Percentiles rank a stretch among this genome's conserved stretches.
Conservation (phyloP, 768 basidiomycete genomes). For the Serendipita sp. region DNA sequence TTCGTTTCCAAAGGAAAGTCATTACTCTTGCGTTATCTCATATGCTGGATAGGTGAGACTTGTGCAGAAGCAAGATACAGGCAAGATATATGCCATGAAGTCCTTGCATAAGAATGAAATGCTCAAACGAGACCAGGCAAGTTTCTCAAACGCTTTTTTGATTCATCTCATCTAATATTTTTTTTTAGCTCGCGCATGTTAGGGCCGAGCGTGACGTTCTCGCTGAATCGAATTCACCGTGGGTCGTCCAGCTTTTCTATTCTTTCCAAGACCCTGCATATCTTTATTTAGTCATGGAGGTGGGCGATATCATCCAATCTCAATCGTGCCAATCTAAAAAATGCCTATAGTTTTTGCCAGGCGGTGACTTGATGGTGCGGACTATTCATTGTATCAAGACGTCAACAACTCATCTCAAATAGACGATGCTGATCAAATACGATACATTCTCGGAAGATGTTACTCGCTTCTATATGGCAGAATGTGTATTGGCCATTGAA, state of each 20-base stretch:
- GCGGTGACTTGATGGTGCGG: slow-evolving; percentile 76
- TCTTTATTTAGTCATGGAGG: slow-evolving; percentile 93
- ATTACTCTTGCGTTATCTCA: not conserved
- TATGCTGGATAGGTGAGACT: slow-evolving; percentile 48
- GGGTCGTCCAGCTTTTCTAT: slow-evolving; percentile 95
- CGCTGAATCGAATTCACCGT: slow-evolving; percentile 84
- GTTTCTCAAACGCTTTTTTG: slow-evolving; percentile 12
- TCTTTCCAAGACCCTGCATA: slow-evolving; percentile 93
- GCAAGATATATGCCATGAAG: slow-evolving; percentile 99
- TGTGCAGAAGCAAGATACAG: slow-evolving; percentile 91
- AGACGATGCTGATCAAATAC: slow-evolving; percentile 96
- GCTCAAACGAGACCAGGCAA: slow-evolving; percentile 96
- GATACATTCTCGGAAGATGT: slow-evolving; percentile 98
- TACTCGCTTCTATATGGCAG: slow-evolving; percentile 95
- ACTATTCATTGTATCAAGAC: not conserved
- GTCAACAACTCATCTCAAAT: not conserved
- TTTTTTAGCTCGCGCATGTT: slow-evolving; percentile 76
- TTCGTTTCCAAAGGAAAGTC: slow-evolving; percentile 19
- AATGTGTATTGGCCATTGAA: slow-evolving; percentile 94
- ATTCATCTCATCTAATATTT: not conserved
- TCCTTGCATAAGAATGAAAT: slow-evolving; percentile 93
- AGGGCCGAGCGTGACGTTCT: slow-evolving; percentile 94
- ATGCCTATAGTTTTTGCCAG: slow-evolving; percentile 54
- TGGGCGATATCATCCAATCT: not conserved
- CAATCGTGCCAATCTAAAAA: not conserved